A percentile compares a stretch with the other conserved stretches of the same genome.
These are phyloP conservation scores for Lenzites betulinus DNA, from an alignment of 768 basidiomycete genomes.

Conservation along the genomic window DNA sequence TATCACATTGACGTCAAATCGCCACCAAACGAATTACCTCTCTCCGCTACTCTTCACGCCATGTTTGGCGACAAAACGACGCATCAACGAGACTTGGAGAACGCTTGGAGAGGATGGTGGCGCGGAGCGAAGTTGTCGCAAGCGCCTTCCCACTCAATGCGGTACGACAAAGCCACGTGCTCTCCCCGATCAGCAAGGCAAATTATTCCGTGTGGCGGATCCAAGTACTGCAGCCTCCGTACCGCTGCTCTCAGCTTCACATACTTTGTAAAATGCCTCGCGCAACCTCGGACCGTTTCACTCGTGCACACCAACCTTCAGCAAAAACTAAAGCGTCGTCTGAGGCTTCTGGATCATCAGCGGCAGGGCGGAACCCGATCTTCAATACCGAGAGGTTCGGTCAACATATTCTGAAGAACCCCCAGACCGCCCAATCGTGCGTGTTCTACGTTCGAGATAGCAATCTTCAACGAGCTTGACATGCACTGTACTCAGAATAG, in stretches of 20 bases:
- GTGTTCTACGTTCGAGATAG: slow-evolving; percentile 21
- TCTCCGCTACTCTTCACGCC: not conserved
- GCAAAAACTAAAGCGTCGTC: slow-evolving; percentile 53
- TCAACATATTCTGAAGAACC: slow-evolving; percentile 97
- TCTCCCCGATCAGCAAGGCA: slow-evolving; percentile 3
- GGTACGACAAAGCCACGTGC: slow-evolving; percentile 1
- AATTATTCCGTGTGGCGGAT: not conserved
- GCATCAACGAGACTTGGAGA: not conserved
- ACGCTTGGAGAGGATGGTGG: not conserved
- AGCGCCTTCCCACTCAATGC: too few relatives aligned
- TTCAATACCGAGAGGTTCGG: slow-evolving; percentile 96
- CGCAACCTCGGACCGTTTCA: slow-evolving; percentile 75
- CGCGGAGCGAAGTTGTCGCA: not conserved
- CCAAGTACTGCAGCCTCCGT: not conserved
- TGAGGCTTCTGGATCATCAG: slow-evolving; percentile 40
- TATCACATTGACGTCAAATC: slow-evolving; percentile 12
- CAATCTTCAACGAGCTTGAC: not conserved
- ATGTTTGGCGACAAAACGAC: not conserved
- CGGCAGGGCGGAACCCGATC: slow-evolving; percentile 73
- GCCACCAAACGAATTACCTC: not conserved
- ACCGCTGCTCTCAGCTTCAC: not conserved
- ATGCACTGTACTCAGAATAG: slow-evolving; percentile 43
- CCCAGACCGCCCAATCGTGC: slow-evolving; percentile 86
- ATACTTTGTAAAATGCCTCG: slow-evolving; percentile 59
- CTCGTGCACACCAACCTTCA: slow-evolving; percentile 64